A percentile compares a stretch with the other conserved stretches of the same genome.
These are phyloP conservation scores for Lycium barbarum DNA, from an alignment of 257 asterid genomes.

Conservation along the genomic window DNA sequence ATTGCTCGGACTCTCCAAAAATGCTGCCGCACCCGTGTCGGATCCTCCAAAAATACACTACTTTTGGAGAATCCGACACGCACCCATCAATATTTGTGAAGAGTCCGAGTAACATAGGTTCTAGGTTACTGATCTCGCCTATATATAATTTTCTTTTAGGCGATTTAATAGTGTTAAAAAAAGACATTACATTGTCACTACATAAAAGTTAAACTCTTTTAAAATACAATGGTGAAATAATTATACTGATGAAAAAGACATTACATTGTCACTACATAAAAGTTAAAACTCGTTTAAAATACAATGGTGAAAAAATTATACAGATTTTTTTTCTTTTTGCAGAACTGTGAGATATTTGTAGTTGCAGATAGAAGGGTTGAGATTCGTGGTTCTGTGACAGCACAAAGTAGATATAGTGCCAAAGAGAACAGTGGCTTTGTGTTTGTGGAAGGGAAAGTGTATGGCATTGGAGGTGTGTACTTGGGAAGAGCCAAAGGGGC, in stretches of 20 bases:
- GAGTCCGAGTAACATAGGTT: no score
- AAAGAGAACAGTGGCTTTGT: conserved; percentile 73
- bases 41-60: no score
- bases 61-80: no score
- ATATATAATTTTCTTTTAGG: not conserved
- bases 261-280: not conserved
- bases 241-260: not conserved
- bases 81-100: no score
- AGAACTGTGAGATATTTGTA: conserved; percentile 81
- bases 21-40: no score
- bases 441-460: conserved; percentile 69
- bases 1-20: no score
- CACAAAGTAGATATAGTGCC: conserved; percentile 60
- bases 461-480: conserved; percentile 65
- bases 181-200: not conserved
- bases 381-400: conserved; percentile 69
- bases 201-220: not conserved
- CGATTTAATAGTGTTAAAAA: not conserved
- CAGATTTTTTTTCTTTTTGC: not conserved
- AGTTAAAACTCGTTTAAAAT: not conserved
- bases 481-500: conserved; percentile 78
- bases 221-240: not conserved
- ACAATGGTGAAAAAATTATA: not conserved
- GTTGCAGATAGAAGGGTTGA: conserved; percentile 52
- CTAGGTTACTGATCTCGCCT: no score